A percentile compares a stretch with the other conserved stretches of the same genome.
These are phyloP conservation scores for Heterobasidion occidentale DNA, from an alignment of 1,284 basidiomycete species.

Conservation along the genomic window DNA sequence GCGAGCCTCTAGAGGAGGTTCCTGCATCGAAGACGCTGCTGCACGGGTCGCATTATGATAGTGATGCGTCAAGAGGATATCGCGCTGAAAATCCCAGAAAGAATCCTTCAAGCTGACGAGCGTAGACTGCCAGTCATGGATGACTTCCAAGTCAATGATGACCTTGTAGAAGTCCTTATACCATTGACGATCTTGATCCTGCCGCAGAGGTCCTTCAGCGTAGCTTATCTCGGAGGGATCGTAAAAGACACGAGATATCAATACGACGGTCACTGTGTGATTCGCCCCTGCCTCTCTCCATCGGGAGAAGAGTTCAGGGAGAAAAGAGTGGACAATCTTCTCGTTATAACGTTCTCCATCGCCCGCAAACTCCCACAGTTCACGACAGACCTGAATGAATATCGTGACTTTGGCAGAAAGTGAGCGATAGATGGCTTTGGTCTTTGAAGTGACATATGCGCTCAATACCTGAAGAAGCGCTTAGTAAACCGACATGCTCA, in stretches of 20 bases:
- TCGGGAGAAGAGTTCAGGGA: slow-evolving; percentile 76
- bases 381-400: slow-evolving; percentile 93
- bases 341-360: slow-evolving; percentile 96
- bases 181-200: slow-evolving; percentile 67
- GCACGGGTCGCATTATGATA: slow-evolving; percentile 60
- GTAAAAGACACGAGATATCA: slow-evolving; percentile 93
- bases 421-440: slow-evolving; percentile 87
- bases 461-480: slow-evolving; percentile 54
- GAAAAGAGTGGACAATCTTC: slow-evolving; percentile 91
- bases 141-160: slow-evolving; percentile 86
- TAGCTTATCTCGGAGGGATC: slow-evolving; percentile 77
- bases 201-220: slow-evolving; percentile 64
- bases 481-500: neutral
- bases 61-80: slow-evolving; percentile 83
- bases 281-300: slow-evolving; percentile 85
- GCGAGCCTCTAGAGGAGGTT: slow-evolving; percentile 47
- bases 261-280: slow-evolving; percentile 90
- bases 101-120: slow-evolving; percentile 84
- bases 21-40: slow-evolving; percentile 21
- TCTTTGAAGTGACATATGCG: slow-evolving; percentile 75
- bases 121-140: slow-evolving; percentile 82
- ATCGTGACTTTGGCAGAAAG: slow-evolving; percentile 88
- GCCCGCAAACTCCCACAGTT: slow-evolving; percentile 96
- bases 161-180: slow-evolving; percentile 98
- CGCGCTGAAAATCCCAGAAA: slow-evolving; percentile 82